phyloP scores from a whole-genome alignment of 106 monocot genomes.

The Iris macrosiphon region DNA sequence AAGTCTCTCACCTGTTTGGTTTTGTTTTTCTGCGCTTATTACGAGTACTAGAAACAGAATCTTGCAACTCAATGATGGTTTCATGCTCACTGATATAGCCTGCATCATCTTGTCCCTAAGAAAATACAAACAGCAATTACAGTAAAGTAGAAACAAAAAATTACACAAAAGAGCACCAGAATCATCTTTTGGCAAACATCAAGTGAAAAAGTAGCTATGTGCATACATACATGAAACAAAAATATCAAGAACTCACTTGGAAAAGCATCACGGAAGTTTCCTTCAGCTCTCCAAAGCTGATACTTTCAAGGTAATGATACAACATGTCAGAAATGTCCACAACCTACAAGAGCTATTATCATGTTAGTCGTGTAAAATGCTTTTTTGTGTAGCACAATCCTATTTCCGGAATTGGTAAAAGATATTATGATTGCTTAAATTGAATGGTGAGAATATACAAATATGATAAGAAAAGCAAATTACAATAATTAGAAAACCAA shows the following conservation, averaged over 20 bases:
- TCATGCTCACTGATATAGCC: neutral
- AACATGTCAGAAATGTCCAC: constrained; percentile 64
- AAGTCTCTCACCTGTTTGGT: too few relatives aligned
- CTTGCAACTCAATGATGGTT: constrained; percentile 1
- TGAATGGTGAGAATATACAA: too few relatives aligned
- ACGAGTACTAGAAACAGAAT: constrained; percentile 14
- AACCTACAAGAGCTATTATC: constrained; percentile 41
- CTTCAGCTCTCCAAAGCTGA: constrained; percentile 33
- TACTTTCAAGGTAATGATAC: constrained; percentile 34
- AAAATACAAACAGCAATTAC: neutral
- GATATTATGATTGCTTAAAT: neutral
- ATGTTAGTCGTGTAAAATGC: neutral
- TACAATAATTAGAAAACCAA: too few relatives aligned
- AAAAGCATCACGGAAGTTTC: neutral
- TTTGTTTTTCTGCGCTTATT: constrained; percentile 16
- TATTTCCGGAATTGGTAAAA: neutral
- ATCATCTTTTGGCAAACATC: neutral
- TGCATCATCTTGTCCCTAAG: constrained; percentile 4
- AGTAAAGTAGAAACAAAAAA: neutral
- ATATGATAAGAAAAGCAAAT: too few relatives aligned
- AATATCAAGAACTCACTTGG: constrained; percentile 22
- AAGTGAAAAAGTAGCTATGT: too few relatives aligned
- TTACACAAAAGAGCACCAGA: neutral
- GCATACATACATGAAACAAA: neutral
- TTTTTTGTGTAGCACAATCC: neutral